Conservation (phyloP, 176 grass and related monocot genomes). For the Panicum miliaceum region DNA sequence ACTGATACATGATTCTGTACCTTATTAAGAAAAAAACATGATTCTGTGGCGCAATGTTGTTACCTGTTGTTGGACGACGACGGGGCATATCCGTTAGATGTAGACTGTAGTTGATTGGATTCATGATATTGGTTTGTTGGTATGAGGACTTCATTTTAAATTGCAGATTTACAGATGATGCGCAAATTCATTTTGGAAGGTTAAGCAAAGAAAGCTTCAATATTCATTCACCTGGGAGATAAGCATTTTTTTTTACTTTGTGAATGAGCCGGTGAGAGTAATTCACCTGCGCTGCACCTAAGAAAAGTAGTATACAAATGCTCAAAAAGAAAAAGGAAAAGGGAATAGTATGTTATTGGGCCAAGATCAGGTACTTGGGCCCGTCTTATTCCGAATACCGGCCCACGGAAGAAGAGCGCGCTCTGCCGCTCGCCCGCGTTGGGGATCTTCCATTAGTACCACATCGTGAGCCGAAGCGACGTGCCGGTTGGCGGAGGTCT, state of each 20-base stretch:
- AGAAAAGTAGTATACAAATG: background rate
- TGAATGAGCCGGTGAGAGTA: background rate
- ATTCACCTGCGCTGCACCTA: background rate
- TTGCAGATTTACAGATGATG: too few species aligned
- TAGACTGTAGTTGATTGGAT: background rate
- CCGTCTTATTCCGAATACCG: background rate
- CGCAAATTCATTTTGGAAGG: background rate
- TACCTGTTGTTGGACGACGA: background rate
- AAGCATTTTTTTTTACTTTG: too few species aligned
- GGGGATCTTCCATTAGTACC: conserved; percentile 24
- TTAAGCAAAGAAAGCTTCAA: background rate
- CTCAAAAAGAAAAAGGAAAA: background rate
- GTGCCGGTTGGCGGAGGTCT: background rate
- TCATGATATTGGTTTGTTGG: background rate
- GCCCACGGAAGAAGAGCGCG: too few species aligned
- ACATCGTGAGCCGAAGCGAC: background rate
- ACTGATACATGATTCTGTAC: background rate
- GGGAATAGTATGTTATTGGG: background rate
- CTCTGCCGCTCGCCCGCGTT: background rate
- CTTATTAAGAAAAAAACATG: too few species aligned
- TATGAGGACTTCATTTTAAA: too few species aligned
- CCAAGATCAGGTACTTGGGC: background rate
- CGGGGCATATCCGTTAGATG: too few species aligned
- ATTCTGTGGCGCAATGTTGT: too few species aligned
- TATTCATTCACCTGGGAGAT: background rate